phyloP scores from a whole-genome alignment of 2,329 filamentous ascomycete genomes.

The Eutypella sp. region DNA sequence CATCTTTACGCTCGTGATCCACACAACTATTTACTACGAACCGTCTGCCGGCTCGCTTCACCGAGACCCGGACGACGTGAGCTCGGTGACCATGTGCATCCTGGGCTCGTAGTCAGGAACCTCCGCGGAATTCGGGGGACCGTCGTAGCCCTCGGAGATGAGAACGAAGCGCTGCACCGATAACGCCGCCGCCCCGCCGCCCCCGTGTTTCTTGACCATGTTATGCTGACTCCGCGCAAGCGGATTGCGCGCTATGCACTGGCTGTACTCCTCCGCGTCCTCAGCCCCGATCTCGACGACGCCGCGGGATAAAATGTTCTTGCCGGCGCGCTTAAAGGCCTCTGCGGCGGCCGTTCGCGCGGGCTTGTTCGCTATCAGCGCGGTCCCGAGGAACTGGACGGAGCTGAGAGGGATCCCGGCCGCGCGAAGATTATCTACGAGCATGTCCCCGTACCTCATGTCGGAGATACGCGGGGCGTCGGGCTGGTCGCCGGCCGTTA shows the following conservation, averaged over 20 bases:
- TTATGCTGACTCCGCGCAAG: conserved; percentile 5
- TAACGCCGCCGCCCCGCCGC: conserved; percentile 5
- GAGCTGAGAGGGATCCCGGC: conserved; percentile 7
- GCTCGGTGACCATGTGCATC: not conserved
- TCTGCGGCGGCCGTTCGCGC: not conserved
- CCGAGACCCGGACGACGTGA: too few relatives aligned
- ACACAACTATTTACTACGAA: too few relatives aligned
- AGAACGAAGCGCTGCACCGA: conserved; percentile 9
- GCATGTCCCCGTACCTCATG: conserved; percentile 11
- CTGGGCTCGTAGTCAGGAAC: not conserved
- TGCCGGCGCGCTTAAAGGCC: not conserved
- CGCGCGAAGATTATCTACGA: conserved; percentile 10
- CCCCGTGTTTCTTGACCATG: conserved; percentile 5
- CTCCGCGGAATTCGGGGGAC: not conserved
- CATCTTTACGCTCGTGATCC: too few relatives aligned
- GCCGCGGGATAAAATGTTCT: not conserved
- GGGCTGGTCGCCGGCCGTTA: not conserved
- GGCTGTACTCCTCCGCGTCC: not conserved
- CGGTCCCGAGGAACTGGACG: conserved; percentile 3
- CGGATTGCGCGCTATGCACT: conserved; percentile 1
- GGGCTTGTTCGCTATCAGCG: not conserved
- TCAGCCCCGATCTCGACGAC: conserved; percentile 1
- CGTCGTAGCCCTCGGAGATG: conserved; percentile 3
- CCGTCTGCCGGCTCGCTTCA: too few relatives aligned
- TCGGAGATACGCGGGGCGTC: not conserved